These are phyloP conservation scores for Iris macrosiphon DNA, from an alignment of 106 monocot genomes.

Conservation along the genomic window DNA sequence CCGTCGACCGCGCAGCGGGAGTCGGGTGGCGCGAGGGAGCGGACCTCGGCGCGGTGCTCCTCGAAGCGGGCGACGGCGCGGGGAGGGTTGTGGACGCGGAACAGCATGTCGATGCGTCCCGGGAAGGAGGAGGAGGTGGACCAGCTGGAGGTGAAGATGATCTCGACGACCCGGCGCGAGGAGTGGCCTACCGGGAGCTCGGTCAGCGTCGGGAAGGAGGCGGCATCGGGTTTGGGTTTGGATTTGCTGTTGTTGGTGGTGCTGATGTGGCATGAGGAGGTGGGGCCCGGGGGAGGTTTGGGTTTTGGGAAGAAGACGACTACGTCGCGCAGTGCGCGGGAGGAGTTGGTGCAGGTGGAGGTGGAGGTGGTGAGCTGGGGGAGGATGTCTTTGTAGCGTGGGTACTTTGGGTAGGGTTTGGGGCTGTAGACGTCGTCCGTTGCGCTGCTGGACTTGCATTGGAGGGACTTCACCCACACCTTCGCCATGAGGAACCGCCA, in stretches of 20 bases:
- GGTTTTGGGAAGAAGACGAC: conserved; percentile 25
- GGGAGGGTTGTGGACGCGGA: conserved; percentile 72
- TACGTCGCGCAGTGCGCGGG: conserved; percentile 27
- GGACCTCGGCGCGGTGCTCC: conserved; percentile 58
- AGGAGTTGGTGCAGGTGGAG: conserved; percentile 23
- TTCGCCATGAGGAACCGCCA: conserved; percentile 20
- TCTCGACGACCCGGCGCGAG: conserved; percentile 68
- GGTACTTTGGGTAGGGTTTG: conserved; percentile 4
- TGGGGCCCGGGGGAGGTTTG: conserved; percentile 9
- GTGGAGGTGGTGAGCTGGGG: conserved; percentile 10
- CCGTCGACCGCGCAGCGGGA: conserved; percentile 77
- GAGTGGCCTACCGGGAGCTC: conserved; percentile 60
- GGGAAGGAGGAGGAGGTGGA: conserved; percentile 31
- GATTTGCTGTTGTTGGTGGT: background rate
- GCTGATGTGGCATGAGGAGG: background rate
- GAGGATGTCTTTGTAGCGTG: conserved; percentile 7
- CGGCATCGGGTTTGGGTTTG: conserved; percentile 14
- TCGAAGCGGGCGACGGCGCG: conserved; percentile 68
- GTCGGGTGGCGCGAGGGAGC: conserved; percentile 18
- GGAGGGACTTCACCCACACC: conserved; percentile 39
- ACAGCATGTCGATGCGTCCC: conserved; percentile 65
- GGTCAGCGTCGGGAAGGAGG: conserved; percentile 28
- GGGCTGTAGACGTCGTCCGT: conserved; percentile 34
- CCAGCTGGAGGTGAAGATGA: conserved; percentile 78
- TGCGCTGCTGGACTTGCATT: conserved; percentile 44